A percentile compares a stretch with the other conserved stretches of the same genome.
Conservation (phyloP, 1,284 basidiomycete genomes). For the Sparassis latifolia region DNA sequence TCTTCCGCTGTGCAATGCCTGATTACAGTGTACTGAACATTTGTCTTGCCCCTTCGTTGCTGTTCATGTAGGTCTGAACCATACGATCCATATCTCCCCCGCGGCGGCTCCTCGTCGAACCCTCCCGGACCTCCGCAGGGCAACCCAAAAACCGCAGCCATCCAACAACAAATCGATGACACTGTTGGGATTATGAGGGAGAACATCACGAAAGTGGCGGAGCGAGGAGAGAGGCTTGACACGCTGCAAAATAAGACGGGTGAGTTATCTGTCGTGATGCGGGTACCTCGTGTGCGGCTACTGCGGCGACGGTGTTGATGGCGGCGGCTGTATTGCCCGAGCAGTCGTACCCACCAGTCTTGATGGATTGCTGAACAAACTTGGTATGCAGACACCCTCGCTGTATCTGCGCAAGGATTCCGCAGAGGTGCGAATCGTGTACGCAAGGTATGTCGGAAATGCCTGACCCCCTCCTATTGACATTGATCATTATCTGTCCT, state of each 20-base stretch:
- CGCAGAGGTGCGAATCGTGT: constrained; percentile 95
- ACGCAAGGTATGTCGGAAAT: constrained; percentile 80
- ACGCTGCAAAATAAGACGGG: constrained; percentile 97
- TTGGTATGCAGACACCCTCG: constrained; percentile 74
- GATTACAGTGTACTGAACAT: neutral
- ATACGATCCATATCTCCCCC: constrained; percentile 93
- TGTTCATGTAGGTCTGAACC: constrained; percentile 71
- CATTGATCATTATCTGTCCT: neutral
- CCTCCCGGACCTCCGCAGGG: constrained; percentile 43
- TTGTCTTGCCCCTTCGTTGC: neutral
- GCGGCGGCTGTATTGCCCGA: constrained; percentile 43
- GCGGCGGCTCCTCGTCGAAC: constrained; percentile 60
- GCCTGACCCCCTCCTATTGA: neutral
- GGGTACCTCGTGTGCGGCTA: neutral
- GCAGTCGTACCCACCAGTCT: constrained; percentile 13
- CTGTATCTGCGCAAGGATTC: constrained; percentile 99
- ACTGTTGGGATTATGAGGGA: constrained; percentile 97
- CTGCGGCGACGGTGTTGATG: constrained; percentile 1
- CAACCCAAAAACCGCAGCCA: constrained; percentile 85
- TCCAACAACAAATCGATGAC: constrained; percentile 92
- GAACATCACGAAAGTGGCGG: constrained; percentile 94
- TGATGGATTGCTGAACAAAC: neutral
- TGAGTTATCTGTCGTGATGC: constrained; percentile 33
- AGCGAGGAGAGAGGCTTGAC: constrained; percentile 92
- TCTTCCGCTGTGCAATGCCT: constrained; percentile 9